phyloP scores from a whole-genome alignment of 768 basidiomycete species.

The Dioszegia crocea region DNA sequence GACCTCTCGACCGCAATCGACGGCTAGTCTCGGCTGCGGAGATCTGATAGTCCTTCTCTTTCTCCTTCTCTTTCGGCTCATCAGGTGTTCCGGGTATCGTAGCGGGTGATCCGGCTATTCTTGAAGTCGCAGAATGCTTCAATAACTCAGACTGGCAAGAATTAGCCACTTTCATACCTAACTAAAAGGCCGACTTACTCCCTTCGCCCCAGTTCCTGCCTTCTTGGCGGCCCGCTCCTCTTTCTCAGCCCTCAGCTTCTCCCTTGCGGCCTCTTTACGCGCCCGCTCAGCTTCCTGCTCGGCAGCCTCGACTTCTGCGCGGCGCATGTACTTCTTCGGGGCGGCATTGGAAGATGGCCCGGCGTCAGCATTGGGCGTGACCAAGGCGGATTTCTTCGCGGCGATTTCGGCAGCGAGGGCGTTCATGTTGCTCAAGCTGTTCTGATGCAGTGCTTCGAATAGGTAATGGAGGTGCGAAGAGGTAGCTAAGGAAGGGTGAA shows the following conservation, averaged over 20 bases:
- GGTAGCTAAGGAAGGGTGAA: no score
- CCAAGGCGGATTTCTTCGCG: conserved; percentile 56
- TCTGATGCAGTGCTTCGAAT: background rate
- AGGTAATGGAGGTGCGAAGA: no score
- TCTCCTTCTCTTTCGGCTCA: conserved; percentile 12
- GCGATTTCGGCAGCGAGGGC: conserved; percentile 84
- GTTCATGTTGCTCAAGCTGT: conserved; percentile 60
- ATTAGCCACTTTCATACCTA: no score
- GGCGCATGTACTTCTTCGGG: conserved; percentile 76
- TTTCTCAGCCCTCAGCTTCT: conserved; percentile 16
- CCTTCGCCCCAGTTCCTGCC: conserved; percentile 14
- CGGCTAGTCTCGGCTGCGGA: conserved; percentile 89
- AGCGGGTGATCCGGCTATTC: background rate
- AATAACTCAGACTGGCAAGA: background rate
- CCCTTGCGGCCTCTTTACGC: conserved; percentile 28
- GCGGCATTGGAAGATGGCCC: conserved; percentile 40
- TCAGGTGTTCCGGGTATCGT: background rate
- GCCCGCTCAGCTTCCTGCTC: conserved; percentile 50
- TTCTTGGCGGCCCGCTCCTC: conserved; percentile 38
- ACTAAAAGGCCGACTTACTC: background rate
- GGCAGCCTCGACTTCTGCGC: conserved; percentile 75
- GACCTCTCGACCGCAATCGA: conserved; percentile 81
- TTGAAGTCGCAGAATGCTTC: background rate
- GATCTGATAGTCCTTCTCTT: conserved; percentile 65
- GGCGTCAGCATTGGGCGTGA: background rate